Evolutionary conservation across 345 rosid genomes (phyloP).

Genomic region (Moricandia moricandioides): DNA sequence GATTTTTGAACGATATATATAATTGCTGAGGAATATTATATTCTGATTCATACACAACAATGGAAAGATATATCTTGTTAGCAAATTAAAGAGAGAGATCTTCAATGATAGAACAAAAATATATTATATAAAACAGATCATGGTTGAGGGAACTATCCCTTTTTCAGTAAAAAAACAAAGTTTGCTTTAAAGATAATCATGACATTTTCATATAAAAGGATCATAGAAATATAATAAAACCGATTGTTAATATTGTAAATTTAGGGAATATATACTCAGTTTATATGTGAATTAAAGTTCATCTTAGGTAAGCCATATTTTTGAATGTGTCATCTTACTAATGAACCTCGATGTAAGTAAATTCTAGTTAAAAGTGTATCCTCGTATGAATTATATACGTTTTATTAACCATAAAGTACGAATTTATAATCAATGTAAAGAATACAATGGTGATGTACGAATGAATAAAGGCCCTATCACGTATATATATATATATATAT

Average conservation of each 20-base stretch:
- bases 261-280: not conserved
- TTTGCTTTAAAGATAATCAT: constrained; percentile 33
- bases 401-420: constrained; percentile 13
- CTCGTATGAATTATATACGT: not conserved
- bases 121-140: constrained; percentile 32
- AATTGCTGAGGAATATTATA: constrained; percentile 25
- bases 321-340: not conserved
- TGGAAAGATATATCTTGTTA: constrained; percentile 35
- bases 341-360: not conserved
- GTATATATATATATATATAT: not conserved
- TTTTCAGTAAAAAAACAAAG: constrained; percentile 36
- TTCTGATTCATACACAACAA: constrained; percentile 26
- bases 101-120: constrained; percentile 35
- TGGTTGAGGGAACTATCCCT: constrained; percentile 37
- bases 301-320: constrained; percentile 3
- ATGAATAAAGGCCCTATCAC: constrained; percentile 25
- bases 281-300: not conserved
- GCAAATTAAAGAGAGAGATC: constrained; percentile 32
- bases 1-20: constrained; percentile 18
- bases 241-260: constrained; percentile 13
- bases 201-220: constrained; percentile 22
- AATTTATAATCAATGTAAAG: constrained; percentile 13
- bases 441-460: constrained; percentile 27
- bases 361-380: not conserved
- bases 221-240: constrained; percentile 11